Percentiles rank a stretch among this genome's conserved stretches.
phyloP scores from a whole-genome alignment of 768 basidiomycete species.

The Pulveroboletus ravenelii region DNA sequence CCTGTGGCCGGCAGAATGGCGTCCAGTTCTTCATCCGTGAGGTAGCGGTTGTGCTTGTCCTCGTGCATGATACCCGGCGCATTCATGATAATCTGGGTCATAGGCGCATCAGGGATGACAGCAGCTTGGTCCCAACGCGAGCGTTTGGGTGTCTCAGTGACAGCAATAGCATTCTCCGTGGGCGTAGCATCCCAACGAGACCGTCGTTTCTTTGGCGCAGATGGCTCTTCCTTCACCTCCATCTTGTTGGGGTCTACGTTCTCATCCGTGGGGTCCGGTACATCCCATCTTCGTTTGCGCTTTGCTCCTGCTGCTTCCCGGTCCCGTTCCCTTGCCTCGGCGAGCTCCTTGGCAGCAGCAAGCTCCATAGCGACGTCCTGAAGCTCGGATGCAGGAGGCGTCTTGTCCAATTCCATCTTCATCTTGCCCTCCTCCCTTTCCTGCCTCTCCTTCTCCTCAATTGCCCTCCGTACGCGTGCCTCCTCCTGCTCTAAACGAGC shows the following conservation, averaged over 20 bases:
- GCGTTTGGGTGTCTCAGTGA: conserved; percentile 73
- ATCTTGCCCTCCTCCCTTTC: conserved; percentile 65
- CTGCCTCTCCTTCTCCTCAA: conserved; percentile 83
- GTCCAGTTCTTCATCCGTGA: conserved; percentile 94
- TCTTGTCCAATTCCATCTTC: conserved; percentile 89
- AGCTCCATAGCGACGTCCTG: conserved; percentile 69
- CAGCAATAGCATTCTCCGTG: conserved; percentile 47
- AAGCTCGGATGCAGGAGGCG: conserved; percentile 79
- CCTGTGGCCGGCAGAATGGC: conserved; percentile 81
- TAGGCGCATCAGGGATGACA: conserved; percentile 59
- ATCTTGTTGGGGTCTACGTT: conserved; percentile 57
- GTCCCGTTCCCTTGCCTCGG: conserved; percentile 35
- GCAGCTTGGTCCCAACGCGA: conserved; percentile 99
- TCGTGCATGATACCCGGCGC: conserved; percentile 79
- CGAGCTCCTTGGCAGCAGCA: conserved; percentile 41
- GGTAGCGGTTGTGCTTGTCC: conserved; percentile 94
- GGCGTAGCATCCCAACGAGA: conserved; percentile 97
- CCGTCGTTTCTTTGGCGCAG: conserved; percentile 84
- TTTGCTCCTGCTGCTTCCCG: conserved; percentile 47
- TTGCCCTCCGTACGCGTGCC: conserved; percentile 70
- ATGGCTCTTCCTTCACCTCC: conserved; percentile 68
- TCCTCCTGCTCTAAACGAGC: conserved; percentile 93
- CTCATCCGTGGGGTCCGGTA: conserved; percentile 56
- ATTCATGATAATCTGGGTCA: conserved; percentile 84
- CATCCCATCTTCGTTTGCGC: conserved; percentile 82